phyloP scores from a whole-genome alignment of 495 filamentous ascomycete species.

The Halenospora varia region DNA sequence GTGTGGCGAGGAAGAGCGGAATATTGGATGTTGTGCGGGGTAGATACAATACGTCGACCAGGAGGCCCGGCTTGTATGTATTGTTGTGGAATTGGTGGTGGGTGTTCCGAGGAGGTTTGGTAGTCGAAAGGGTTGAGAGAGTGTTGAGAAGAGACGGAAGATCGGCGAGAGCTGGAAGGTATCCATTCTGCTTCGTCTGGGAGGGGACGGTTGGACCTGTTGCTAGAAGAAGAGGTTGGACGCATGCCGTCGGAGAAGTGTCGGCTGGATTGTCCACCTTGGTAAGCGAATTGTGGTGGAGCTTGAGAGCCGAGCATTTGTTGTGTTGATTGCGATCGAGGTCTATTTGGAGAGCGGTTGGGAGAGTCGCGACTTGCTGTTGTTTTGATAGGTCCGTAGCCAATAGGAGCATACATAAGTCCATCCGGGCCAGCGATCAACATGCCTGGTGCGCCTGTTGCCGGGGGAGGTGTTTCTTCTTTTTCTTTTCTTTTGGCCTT shows the following conservation, averaged over 20 bases:
- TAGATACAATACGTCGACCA: conserved; percentile 22
- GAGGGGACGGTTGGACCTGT: conserved; percentile 19
- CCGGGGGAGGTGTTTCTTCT: conserved; percentile 13
- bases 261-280: conserved; percentile 7
- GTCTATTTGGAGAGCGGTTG: conserved; percentile 26
- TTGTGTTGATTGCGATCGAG: conserved; percentile 25
- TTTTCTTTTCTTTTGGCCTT: conserved; percentile 17
- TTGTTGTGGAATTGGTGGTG: conserved; percentile 22
- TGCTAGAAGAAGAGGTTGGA: conserved; percentile 25
- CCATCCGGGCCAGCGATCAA: conserved; percentile 27
- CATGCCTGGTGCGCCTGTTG: conserved; percentile 19
- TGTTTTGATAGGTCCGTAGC: conserved; percentile 24
- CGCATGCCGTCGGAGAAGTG: conserved; percentile 21
- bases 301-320: conserved; percentile 3
- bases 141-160: conserved; percentile 17
- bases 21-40: conserved; percentile 23
- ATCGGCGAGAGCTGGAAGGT: conserved; percentile 18
- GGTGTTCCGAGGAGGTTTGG: conserved; percentile 18
- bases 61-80: conserved; percentile 21
- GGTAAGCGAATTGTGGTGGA: conserved; percentile 10
- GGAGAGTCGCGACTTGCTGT: conserved; percentile 27
- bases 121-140: conserved; percentile 26
- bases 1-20: conserved; percentile 23
- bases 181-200: conserved; percentile 26
- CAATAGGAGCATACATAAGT: conserved; percentile 20